These are phyloP conservation scores for Ottelia alismoides DNA, from an alignment of 106 monocot species.

Conservation along the genomic window DNA sequence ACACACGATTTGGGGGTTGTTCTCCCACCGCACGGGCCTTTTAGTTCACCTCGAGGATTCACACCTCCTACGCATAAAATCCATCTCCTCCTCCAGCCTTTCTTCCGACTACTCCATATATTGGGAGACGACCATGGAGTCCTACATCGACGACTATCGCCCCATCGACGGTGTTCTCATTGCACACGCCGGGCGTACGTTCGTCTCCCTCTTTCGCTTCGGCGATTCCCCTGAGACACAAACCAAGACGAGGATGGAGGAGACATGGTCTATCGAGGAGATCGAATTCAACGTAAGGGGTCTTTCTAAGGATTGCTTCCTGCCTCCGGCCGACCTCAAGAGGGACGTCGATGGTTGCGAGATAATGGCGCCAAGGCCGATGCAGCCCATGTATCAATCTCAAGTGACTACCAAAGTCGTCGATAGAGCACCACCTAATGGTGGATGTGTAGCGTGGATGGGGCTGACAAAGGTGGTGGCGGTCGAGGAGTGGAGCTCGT, in stretches of 20 bases:
- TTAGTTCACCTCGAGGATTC: conserved; percentile 60
- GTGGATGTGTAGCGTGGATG: too few relatives aligned
- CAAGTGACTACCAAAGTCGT: too few relatives aligned
- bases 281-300: conserved; percentile 70
- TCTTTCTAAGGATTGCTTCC: conserved; percentile 54
- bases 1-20: conserved; percentile 80
- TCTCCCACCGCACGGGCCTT: conserved; percentile 75
- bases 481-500: too few relatives aligned
- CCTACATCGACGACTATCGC: conserved; percentile 45
- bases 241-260: conserved; percentile 58
- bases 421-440: too few relatives aligned
- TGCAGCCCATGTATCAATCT: too few relatives aligned
- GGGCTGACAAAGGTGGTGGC: too few relatives aligned
- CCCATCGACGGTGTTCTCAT: conserved; percentile 60
- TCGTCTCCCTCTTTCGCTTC: conserved; percentile 42
- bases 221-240: conserved; percentile 26
- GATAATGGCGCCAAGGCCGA: too few relatives aligned
- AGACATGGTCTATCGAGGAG: conserved; percentile 67
- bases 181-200: conserved; percentile 55
- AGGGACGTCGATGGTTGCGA: conserved; percentile 1
- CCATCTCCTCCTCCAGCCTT: not conserved
- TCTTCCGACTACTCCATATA: conserved; percentile 29
- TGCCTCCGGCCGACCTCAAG: conserved; percentile 40
- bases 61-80: conserved; percentile 47
- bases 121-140: conserved; percentile 45